These are phyloP conservation scores for Trichoderma gracile DNA, from an alignment of 2,329 filamentous ascomycete species.

Conservation along the genomic window DNA sequence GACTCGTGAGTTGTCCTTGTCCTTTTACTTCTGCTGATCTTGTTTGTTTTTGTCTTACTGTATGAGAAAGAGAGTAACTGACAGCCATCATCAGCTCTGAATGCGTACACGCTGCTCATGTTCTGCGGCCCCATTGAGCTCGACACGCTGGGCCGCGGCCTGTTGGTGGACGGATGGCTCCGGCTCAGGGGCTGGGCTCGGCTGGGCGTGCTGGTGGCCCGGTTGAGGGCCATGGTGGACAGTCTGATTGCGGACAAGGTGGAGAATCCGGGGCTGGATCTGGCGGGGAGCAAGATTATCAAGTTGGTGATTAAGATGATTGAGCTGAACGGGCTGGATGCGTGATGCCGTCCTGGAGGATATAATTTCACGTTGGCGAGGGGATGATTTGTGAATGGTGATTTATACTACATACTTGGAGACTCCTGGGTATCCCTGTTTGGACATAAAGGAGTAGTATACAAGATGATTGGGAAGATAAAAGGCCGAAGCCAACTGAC, in stretches of 20 bases:
- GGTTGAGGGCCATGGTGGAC: constrained; percentile 84
- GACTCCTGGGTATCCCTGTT: no score
- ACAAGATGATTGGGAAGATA: background rate
- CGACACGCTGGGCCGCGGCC: constrained; percentile 81
- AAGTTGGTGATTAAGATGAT: constrained; percentile 76
- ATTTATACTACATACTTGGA: background rate
- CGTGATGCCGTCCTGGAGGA: constrained; percentile 40
- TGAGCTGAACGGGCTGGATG: constrained; percentile 85
- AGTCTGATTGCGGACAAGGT: constrained; percentile 78
- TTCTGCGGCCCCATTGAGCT: constrained; percentile 84
- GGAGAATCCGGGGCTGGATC: constrained; percentile 66
- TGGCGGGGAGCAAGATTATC: constrained; percentile 67
- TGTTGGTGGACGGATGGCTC: constrained; percentile 92
- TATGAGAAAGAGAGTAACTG: no score
- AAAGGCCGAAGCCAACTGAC: background rate
- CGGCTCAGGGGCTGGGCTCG: constrained; percentile 85
- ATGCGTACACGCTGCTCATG: constrained; percentile 81
- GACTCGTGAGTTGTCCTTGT: constrained; percentile 64
- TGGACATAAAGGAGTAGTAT: background rate
- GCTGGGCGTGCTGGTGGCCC: constrained; percentile 84
- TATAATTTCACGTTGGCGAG: no score
- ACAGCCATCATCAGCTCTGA: constrained; percentile 66
- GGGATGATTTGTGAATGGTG: background rate
- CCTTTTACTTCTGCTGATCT: background rate
- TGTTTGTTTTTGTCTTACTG: no score